These are phyloP conservation scores for Barnettozyma populi DNA, from an alignment of 805 yeast genomes.

Conservation along the genomic window DNA sequence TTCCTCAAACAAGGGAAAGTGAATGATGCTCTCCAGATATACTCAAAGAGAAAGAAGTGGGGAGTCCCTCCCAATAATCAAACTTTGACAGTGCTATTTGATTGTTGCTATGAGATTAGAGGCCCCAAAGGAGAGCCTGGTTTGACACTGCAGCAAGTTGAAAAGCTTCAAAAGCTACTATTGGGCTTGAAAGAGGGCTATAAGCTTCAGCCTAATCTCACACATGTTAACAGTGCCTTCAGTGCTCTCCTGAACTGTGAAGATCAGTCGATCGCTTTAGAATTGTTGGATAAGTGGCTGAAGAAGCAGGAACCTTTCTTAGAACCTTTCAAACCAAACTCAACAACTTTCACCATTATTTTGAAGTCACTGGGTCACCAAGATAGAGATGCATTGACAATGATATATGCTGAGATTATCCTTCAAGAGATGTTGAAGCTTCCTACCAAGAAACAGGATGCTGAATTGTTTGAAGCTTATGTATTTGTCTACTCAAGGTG, in stretches of 20 bases:
- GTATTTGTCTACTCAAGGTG: constrained; percentile 15
- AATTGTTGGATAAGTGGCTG: constrained; percentile 31
- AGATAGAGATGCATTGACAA: constrained; percentile 5
- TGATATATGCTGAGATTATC: constrained; percentile 11
- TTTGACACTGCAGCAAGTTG: constrained; percentile 32
- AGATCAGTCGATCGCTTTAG: constrained; percentile 33
- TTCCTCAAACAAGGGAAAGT: constrained; percentile 36
- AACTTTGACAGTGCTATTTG: constrained; percentile 40
- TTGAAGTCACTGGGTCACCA: constrained; percentile 20
- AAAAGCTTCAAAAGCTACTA: constrained; percentile 30
- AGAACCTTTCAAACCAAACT: constrained; percentile 27
- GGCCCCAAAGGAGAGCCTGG: constrained; percentile 13
- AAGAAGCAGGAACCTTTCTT: constrained; percentile 17
- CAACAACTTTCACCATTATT: constrained; percentile 28
- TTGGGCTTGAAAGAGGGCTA: constrained; percentile 23
- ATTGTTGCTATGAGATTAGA: constrained; percentile 36
- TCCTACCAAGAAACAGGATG: constrained; percentile 13
- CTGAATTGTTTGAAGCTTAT: constrained; percentile 16
- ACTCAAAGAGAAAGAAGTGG: constrained; percentile 57
- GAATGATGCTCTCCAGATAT: constrained; percentile 44
- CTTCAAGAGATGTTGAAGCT: constrained; percentile 10
- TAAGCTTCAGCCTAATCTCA: constrained; percentile 30
- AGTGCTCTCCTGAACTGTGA: constrained; percentile 38
- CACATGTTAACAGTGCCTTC: constrained; percentile 42
- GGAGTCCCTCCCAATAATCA: constrained; percentile 47